Base-by-base conservation (phyloP, 345 rosid species). In the Melastoma malabathricum region DNA sequence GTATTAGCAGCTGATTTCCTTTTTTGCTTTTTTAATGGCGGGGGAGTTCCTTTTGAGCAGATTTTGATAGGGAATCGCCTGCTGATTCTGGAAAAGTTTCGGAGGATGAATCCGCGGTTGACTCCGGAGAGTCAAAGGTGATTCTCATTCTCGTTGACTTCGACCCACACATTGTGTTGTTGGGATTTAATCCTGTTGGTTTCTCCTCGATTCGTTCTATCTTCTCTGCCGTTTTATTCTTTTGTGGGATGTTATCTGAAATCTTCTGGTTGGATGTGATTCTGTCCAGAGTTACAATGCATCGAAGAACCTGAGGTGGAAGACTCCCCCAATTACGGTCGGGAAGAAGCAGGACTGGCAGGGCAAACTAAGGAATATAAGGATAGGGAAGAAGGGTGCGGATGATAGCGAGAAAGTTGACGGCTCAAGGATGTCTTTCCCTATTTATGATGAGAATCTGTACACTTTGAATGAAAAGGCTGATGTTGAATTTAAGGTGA, bases 321-420 rank as follows among this genome's bases (percentile, higher is more conserved):
- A 66, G 61, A 65, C 75, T 59, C 68, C 74, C 15, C 72, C 68
- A 8, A 61, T 61, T 46, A 44, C 59, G 48, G 66, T 75, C 58
- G 78, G 76, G 54, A 71, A 66, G 14, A 90, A 80, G 64, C 82
- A 78, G 60, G 93, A 86, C 56, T 92, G 96, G 98, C 95, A 92
- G 54, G 83, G 75, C 59, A 82, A 69, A 59, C 60, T 92, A 25
- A 84, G 66, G 70, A 79, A 77, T 75, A 80, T 86, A 34, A 58
- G 80, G 62, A 60, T 65, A 52, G 87, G 93, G 48, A 84, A 60
- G 70, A 84, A 72, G 70, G 89, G 64, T 64, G 75, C 59, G 4
- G 93, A 80, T 60, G 83, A 72, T 59, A 57, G 69, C 2, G 85
- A 82, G 13, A 78, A 72, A 69, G 56, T 62, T 46, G 94, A 78